Base-by-base conservation (phyloP, 805 yeast genomes). In the Cyberlindnera mycetangii region DNA sequence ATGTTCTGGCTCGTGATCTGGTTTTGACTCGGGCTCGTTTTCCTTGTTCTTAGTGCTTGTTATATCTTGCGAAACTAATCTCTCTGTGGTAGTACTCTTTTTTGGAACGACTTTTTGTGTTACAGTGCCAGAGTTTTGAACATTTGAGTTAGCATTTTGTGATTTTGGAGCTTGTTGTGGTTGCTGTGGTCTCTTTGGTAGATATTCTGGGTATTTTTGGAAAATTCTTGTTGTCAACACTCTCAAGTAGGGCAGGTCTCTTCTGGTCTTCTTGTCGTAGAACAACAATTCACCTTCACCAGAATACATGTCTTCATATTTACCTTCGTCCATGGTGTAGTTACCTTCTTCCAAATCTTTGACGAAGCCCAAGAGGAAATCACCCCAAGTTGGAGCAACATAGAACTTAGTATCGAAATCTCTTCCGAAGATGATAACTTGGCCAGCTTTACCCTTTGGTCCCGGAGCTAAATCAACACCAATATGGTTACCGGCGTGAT, bases 321-420 rank as follows among this genome's bases (percentile, higher is more conserved):
- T 89, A 39, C 73, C 70, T 37, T 72, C 69, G 32, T 76, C 79
- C 42, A 92, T 71, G 32, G 73, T 76, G 76, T 86, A 88, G 61
- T 84, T 85, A 10, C 96, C 96, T 41, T 71, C 75, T 61, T 90
- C 97, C 45, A 92, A 70, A 62, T 92, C 97, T 53, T 89, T 88
- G 21, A 90, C 95, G 61, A 89, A 83, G 41, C 76, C 75, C 43
- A 89, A 70, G 42, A 92, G 67, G 63, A 93, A 93, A 57, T 86
- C 93, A 15, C 95, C 96, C 83, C 95, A 92, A 44, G 84, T 85
- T 40, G 80, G 78, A 16, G 97, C 95, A 44, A 93, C 71, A 31
- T 86, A 90, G 64, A 78, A 89, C 62, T 92, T 92, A 31, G 85
- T 79, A 68, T 92, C 98, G 60, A 82, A 92, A 53, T 92, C 98